These are phyloP conservation scores for Candida silvicultrix DNA, from an alignment of 805 yeast species.

Conservation along the genomic window DNA sequence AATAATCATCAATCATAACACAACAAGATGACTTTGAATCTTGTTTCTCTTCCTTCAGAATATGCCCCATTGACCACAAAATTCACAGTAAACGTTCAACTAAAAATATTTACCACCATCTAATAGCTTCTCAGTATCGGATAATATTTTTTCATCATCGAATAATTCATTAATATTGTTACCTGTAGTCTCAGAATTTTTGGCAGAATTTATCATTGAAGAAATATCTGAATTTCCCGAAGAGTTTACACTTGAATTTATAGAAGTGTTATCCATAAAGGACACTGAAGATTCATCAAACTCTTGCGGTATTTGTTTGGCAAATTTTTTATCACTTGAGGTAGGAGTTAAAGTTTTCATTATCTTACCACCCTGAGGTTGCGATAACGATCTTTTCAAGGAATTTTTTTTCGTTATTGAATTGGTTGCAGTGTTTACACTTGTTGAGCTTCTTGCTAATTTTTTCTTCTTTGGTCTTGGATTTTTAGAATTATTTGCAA, in stretches of 20 bases:
- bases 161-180: slow-evolving; percentile 5
- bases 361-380: slow-evolving; percentile 13
- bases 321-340: not conserved
- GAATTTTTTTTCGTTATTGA: slow-evolving; percentile 12
- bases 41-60: not conserved
- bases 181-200: not conserved
- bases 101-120: slow-evolving; percentile 1
- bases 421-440: slow-evolving; percentile 5
- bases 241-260: not conserved
- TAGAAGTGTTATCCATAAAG: not conserved
- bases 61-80: no score
- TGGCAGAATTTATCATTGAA: not conserved
- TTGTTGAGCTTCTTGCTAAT: slow-evolving; percentile 17
- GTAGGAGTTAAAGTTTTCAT: not conserved
- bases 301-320: not conserved
- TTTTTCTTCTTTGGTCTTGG: slow-evolving; percentile 13
- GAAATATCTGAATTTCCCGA: not conserved
- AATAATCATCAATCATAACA: not conserved
- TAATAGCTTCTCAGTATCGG: slow-evolving; percentile 6
- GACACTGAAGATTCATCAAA: not conserved
- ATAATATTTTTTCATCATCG: slow-evolving; percentile 2
- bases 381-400: slow-evolving; percentile 19
- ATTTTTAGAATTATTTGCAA: slow-evolving; percentile 10
- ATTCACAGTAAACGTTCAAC: no score
- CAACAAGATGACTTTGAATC: not conserved